Evolutionary conservation across 495 filamentous ascomycete genomes (phyloP), one percentile per base, ranked within the genome.

Genomic region (Penicillium bovifimosum): DNA sequence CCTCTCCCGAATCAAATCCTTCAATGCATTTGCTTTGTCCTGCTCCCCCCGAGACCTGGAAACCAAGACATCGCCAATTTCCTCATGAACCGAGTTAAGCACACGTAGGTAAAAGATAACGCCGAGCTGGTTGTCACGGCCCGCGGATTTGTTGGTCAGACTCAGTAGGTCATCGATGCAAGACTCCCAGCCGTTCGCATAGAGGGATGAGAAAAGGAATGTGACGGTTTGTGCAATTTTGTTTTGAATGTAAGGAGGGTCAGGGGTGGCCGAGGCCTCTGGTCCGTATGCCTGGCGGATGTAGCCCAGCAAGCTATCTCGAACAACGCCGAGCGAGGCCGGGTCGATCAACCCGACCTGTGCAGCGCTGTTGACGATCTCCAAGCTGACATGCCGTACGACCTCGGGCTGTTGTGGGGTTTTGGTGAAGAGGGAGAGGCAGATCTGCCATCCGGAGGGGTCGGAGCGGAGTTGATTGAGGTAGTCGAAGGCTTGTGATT

Each of bases 161-260:
- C 70, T 76, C 32, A 90, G 71, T 58, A 96, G 83, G 63, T 97
- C 93, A 48, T 95, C 88, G 61, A 97, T 82, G 69, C 95, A 97
- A 40, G 71, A 79, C 52, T 85, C 79, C 93, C 93, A 99, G 2
- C 84, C 84, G 40, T 84, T 79, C 47, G 80, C 84, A 70, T 99
- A 99, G 29, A 95, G 74, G 7, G 80, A 77, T 7, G 87, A 83
- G 68, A 97, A 99, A 18, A 99, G 84, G 58, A 86, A 87, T 9
- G 93, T 99, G 36, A 97, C 71, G 29, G 91, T 95, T 69, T 99
- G 93, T 24, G 90, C 88, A 53, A 97, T 85, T 69, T 99, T 99
- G 70, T 97, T 99, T 71, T 97, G 95, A 28, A 99, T 85, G 56
- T 79, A 78, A 31, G 83, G 57, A 9, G 84, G 77, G 66, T 96